Conservation (phyloP, 805 yeast genomes). For the Kluyveromyces wickerhamii region DNA sequence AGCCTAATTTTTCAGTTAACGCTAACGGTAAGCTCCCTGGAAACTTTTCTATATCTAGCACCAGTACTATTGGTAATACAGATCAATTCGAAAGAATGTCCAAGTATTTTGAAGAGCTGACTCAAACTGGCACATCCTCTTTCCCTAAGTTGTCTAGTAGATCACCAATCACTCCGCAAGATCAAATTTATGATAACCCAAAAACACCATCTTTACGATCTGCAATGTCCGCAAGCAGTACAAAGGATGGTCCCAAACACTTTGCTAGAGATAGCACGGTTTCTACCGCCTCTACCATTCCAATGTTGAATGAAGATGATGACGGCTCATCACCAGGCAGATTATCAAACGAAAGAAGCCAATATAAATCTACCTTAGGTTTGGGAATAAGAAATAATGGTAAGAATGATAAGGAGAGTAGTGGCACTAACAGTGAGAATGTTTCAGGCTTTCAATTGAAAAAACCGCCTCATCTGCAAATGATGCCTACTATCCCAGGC, state of each 20-base stretch:
- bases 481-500: constrained; percentile 25
- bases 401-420: neutral
- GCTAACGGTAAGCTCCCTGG: neutral
- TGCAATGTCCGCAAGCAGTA: neutral
- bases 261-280: constrained; percentile 20
- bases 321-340: too few species aligned
- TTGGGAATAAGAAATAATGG: constrained; percentile 1
- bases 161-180: constrained; percentile 10
- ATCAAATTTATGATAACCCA: constrained; percentile 5
- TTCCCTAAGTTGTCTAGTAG: neutral
- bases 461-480: constrained; percentile 15
- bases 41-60: constrained; percentile 1
- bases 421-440: neutral
- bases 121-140: neutral
- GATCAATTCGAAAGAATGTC: constrained; percentile 7
- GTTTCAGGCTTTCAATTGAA: constrained; percentile 3
- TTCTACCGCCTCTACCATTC: constrained; percentile 29
- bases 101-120: constrained; percentile 7
- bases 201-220: constrained; percentile 1
- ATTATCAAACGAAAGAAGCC: neutral
- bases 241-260: constrained; percentile 10
- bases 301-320: constrained; percentile 18
- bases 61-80: constrained; percentile 1
- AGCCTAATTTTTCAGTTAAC: neutral
- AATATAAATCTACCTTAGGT: neutral